These are phyloP conservation scores for Plasmodium coatneyi DNA, from an alignment of 169 alveolate genomes.

Conservation along the genomic window DNA sequence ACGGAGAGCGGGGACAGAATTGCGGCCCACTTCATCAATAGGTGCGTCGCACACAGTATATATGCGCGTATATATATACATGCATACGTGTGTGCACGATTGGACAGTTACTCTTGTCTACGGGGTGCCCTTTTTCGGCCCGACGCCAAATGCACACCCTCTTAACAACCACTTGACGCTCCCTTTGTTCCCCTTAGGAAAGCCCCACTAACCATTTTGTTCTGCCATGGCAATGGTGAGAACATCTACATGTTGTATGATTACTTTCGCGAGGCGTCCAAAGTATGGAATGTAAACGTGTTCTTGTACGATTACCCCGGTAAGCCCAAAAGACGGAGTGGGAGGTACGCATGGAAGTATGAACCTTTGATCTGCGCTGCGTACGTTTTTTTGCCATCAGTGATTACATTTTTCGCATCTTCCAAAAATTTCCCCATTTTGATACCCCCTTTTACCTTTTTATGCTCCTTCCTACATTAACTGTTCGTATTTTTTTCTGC, in stretches of 20 bases:
- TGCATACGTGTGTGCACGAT: neutral
- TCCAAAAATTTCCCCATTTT: neutral
- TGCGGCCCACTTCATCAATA: conserved; percentile 70
- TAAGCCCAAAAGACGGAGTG: conserved; percentile 24
- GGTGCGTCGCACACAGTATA: conserved; percentile 16
- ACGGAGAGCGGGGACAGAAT: conserved; percentile 44
- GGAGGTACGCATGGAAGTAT: neutral
- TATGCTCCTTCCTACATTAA: neutral
- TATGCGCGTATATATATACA: neutral
- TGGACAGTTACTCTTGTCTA: neutral
- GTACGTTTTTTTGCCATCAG: neutral
- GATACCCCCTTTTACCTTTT: neutral
- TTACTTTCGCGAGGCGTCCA: conserved; percentile 56
- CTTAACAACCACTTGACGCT: neutral
- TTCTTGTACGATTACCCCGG: conserved; percentile 65
- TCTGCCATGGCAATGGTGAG: conserved; percentile 72
- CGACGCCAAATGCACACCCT: neutral
- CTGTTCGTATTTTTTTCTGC: conserved; percentile 8
- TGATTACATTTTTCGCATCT: neutral
- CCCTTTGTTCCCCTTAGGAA: conserved; percentile 32
- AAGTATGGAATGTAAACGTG: conserved; percentile 68
- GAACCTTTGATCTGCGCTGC: neutral
- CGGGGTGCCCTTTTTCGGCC: neutral
- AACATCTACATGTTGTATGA: conserved; percentile 74
- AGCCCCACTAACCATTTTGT: conserved; percentile 58